Conservation (phyloP, 371 early-diverging fungal genomes). For the Fennellomyces sp. region DNA sequence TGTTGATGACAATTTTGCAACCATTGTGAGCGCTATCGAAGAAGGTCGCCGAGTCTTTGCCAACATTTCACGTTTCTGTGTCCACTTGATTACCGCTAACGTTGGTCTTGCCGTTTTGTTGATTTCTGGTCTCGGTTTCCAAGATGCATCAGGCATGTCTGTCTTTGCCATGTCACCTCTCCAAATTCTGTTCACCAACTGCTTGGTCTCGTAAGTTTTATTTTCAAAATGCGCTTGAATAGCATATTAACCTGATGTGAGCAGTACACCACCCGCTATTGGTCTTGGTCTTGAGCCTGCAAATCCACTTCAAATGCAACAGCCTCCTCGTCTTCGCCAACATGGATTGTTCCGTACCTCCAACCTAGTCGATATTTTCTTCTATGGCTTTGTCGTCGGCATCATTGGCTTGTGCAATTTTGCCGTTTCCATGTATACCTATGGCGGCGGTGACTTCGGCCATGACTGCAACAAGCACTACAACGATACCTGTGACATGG, state of each 20-base stretch:
- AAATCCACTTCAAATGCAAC: constrained; percentile 78
- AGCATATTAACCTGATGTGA: neutral
- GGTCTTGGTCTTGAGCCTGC: constrained; percentile 85
- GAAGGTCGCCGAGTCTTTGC: constrained; percentile 89
- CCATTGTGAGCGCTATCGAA: constrained; percentile 81
- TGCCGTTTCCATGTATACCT: constrained; percentile 63
- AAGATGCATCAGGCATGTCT: constrained; percentile 57
- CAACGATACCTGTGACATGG: constrained; percentile 60
- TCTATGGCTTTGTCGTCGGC: constrained; percentile 76
- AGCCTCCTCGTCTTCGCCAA: constrained; percentile 73
- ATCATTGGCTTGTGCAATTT: constrained; percentile 71
- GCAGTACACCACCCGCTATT: constrained; percentile 82
- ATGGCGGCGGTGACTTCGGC: constrained; percentile 60
- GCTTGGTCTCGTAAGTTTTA: constrained; percentile 55
- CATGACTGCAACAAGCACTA: constrained; percentile 63
- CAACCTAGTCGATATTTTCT: constrained; percentile 69
- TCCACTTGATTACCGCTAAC: constrained; percentile 90
- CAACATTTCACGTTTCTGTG: constrained; percentile 92
- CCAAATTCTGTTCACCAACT: constrained; percentile 90
- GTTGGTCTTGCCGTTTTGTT: constrained; percentile 73
- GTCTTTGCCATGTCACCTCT: constrained; percentile 80
- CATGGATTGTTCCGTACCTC: constrained; percentile 72
- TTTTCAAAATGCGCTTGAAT: neutral
- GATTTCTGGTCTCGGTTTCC: constrained; percentile 71
- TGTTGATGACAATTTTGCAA: constrained; percentile 86